phyloP scores from a whole-genome alignment of 176 grass and related monocot species.

The Musa beccarii region DNA sequence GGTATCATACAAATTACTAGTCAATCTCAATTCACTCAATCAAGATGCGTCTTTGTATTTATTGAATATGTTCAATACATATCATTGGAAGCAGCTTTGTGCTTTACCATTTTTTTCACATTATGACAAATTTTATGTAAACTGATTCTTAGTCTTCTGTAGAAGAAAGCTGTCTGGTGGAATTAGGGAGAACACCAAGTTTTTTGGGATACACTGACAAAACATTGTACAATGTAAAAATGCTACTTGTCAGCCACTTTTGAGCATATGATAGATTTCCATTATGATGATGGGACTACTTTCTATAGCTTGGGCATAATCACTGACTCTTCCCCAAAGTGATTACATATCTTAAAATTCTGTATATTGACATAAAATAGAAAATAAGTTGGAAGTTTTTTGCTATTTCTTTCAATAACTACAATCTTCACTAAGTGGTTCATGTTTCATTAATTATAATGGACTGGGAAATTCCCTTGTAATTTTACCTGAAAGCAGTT shows the following conservation, averaged over 20 bases:
- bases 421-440: too few species aligned
- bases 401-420: too few species aligned
- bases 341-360: neutral
- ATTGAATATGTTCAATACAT: neutral
- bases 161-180: neutral
- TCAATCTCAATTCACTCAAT: slow-evolving; percentile 2
- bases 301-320: neutral
- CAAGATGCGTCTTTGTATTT: neutral
- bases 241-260: neutral
- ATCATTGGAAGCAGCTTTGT: neutral
- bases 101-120: neutral
- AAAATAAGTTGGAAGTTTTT: too few species aligned
- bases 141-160: neutral
- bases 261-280: neutral
- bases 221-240: neutral
- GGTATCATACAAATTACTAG: slow-evolving; percentile 33
- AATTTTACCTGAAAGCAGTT: too few species aligned
- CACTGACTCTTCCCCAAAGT: neutral
- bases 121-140: neutral
- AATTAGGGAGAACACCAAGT: neutral
- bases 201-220: neutral
- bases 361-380: too few species aligned
- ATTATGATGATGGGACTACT: neutral
- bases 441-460: too few species aligned
- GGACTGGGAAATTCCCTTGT: too few species aligned